phyloP scores from a whole-genome alignment of 768 basidiomycete species.

The Psilocybe sp. region DNA sequence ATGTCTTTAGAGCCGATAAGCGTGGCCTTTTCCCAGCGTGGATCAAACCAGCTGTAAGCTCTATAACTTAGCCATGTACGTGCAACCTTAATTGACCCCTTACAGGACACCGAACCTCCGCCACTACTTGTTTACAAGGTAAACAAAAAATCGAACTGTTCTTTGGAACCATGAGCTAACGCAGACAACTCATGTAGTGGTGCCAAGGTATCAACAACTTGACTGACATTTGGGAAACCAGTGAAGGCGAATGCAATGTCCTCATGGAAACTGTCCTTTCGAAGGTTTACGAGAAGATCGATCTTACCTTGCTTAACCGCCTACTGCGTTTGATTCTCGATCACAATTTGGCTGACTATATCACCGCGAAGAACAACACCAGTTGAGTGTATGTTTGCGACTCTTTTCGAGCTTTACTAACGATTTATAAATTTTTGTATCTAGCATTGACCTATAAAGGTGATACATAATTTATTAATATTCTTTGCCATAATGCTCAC shows the following conservation, averaged over 20 bases:
- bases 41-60: slow-evolving; percentile 87
- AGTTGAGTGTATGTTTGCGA: slow-evolving; percentile 30
- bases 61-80: background rate
- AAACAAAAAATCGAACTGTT: background rate
- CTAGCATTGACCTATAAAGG: slow-evolving; percentile 84
- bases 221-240: slow-evolving; percentile 97
- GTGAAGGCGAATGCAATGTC: slow-evolving; percentile 96
- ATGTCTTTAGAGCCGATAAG: slow-evolving; percentile 72
- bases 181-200: slow-evolving; percentile 51
- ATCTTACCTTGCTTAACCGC: slow-evolving; percentile 92
- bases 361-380: slow-evolving; percentile 98
- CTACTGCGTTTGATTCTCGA: slow-evolving; percentile 94
- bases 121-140: slow-evolving; percentile 94
- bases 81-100: slow-evolving; percentile 5
- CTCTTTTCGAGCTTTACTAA: background rate
- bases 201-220: slow-evolving; percentile 99
- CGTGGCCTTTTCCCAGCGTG: slow-evolving; percentile 97
- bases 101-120: slow-evolving; percentile 87
- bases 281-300: slow-evolving; percentile 99
- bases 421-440: background rate
- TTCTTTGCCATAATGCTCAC: slow-evolving; percentile 6
- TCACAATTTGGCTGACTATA: slow-evolving; percentile 98
- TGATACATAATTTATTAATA: slow-evolving; percentile 14
- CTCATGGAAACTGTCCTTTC: slow-evolving; percentile 98
- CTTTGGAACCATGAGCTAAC: background rate